Conservation (phyloP, 78 protist genomes). For the Thecamonas trahens region DNA sequence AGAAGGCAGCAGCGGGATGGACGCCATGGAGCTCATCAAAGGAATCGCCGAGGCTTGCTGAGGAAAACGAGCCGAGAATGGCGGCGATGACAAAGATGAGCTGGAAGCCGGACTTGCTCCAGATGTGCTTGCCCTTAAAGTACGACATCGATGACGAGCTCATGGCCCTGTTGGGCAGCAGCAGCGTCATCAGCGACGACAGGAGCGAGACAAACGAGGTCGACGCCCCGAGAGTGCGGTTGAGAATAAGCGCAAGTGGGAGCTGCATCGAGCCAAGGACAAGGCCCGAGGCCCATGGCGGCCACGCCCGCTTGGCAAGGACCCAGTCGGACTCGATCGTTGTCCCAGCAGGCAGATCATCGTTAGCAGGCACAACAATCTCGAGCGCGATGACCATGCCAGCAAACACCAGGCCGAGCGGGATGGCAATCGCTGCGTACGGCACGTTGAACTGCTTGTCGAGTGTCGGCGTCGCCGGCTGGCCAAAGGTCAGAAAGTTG, state of each 20-base stretch:
- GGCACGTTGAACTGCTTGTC: not conserved
- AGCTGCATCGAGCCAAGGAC: constrained; percentile 20
- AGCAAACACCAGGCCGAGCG: not conserved
- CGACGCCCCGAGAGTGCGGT: constrained; percentile 7
- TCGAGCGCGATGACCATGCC: not conserved
- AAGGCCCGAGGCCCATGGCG: not conserved
- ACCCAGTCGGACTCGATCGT: too few relatives aligned
- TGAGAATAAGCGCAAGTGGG: not conserved
- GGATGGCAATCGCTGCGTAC: not conserved
- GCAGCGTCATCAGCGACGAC: too few relatives aligned
- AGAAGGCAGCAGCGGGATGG: not conserved
- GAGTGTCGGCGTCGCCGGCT: not conserved
- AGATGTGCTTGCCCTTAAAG: not conserved
- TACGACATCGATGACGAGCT: constrained; percentile 1
- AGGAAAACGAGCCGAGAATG: not conserved
- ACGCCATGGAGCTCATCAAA: not conserved
- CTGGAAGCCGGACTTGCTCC: constrained; percentile 7
- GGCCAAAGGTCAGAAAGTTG: not conserved
- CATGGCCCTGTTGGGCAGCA: too few relatives aligned
- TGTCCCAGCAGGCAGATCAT: too few relatives aligned
- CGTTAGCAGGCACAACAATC: not conserved
- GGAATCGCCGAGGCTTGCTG: not conserved
- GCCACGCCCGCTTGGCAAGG: not conserved
- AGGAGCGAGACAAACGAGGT: too few relatives aligned
- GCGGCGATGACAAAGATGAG: not conserved